A percentile compares a stretch with the other conserved stretches of the same genome.
phyloP scores from a whole-genome alignment of 2,329 filamentous ascomycete genomes.

The Scytalidium lignicola region DNA sequence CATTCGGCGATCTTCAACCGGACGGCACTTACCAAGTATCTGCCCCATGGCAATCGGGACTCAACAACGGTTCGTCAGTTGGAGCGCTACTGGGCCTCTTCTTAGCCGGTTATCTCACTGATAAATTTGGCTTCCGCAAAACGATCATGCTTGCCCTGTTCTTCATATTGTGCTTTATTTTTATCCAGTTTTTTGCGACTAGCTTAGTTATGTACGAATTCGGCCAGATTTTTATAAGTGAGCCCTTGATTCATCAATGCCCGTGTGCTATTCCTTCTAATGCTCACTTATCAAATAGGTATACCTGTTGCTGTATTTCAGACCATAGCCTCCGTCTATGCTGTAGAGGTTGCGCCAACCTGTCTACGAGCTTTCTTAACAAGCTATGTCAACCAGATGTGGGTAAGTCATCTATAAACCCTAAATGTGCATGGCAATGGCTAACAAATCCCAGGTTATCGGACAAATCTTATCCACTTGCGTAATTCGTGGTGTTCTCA shows the following conservation, averaged over 20 bases:
- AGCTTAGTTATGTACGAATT: constrained; percentile 37
- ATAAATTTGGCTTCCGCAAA: constrained; percentile 38
- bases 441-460: constrained; percentile 32
- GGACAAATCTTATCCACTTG: constrained; percentile 43
- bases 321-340: constrained; percentile 10
- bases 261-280: constrained; percentile 33
- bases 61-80: constrained; percentile 33
- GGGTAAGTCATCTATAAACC: constrained; percentile 25
- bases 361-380: constrained; percentile 45
- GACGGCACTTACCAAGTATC: constrained; percentile 33
- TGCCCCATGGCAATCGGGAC: constrained; percentile 35
- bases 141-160: constrained; percentile 39
- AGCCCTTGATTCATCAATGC: not conserved
- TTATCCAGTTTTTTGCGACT: constrained; percentile 42
- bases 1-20: constrained; percentile 20
- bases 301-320: constrained; percentile 47
- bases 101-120: constrained; percentile 34
- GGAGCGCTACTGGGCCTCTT: constrained; percentile 38
- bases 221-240: constrained; percentile 39
- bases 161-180: constrained; percentile 36
- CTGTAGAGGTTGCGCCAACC: constrained; percentile 44
- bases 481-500: constrained; percentile 37
- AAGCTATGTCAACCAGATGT: constrained; percentile 47
- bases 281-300: constrained; percentile 44
- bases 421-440: constrained; percentile 37